Percentiles rank a stretch among this genome's conserved stretches.
Evolutionary conservation across 2,329 filamentous ascomycete genomes (phyloP).

Genomic region (Colletotrichum salicis): DNA sequence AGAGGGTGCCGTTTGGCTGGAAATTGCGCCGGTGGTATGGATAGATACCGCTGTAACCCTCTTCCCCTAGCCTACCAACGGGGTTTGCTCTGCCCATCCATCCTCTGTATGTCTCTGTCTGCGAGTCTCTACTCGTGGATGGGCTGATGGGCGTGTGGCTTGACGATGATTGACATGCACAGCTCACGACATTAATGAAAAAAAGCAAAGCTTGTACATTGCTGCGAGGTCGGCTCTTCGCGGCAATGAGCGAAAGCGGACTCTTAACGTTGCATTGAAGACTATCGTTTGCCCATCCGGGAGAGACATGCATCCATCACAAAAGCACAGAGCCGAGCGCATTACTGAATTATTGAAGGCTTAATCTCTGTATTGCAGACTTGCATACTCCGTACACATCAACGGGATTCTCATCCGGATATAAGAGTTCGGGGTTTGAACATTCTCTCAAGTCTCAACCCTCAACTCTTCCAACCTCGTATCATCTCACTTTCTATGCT

Average conservation of each 20-base stretch:
- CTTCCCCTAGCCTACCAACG: neutral
- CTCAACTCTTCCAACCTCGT: neutral
- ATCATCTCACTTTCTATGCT: neutral
- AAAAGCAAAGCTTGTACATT: neutral
- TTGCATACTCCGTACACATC: neutral
- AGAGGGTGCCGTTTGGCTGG: constrained; percentile 13
- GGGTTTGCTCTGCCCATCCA: neutral
- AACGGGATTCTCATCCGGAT: neutral
- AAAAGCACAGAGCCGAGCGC: neutral
- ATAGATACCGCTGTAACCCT: constrained; percentile 1
- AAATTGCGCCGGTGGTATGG: constrained; percentile 12
- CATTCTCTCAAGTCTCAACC: neutral
- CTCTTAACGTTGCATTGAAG: neutral
- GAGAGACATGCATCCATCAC: constrained; percentile 12
- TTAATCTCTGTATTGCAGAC: neutral
- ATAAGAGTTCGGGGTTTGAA: neutral
- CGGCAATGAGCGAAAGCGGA: neutral
- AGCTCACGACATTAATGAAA: neutral
- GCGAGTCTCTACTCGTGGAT: neutral
- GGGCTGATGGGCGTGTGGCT: neutral
- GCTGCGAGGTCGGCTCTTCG: neutral
- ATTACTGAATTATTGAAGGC: neutral
- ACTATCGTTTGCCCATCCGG: constrained; percentile 9
- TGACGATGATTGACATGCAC: neutral
- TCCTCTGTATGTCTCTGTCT: neutral